Conservation (phyloP, 2,329 filamentous ascomycete species). For the Sporothrix pseudoabietina region DNA sequence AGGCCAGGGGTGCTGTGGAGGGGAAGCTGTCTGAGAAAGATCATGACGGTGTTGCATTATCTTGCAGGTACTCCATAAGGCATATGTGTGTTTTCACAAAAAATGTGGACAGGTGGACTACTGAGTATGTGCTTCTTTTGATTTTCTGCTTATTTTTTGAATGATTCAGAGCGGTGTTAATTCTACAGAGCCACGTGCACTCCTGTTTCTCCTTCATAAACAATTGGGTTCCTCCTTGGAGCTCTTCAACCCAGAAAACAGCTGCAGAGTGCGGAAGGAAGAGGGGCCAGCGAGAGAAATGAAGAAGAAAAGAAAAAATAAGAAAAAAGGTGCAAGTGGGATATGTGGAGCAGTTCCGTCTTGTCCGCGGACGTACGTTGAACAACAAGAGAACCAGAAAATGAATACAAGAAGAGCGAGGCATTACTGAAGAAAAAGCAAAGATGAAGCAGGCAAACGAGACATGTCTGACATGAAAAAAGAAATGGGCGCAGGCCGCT, state of each 20-base stretch:
- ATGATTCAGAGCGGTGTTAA: background rate
- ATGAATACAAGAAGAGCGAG: background rate
- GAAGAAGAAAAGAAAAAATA: background rate
- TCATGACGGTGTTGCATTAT: background rate
- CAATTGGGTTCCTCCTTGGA: background rate
- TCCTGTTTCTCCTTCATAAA: background rate
- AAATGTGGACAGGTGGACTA: no score
- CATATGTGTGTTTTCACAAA: no score
- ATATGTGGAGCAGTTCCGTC: background rate
- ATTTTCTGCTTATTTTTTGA: background rate
- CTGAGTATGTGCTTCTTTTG: background rate
- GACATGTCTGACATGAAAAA: background rate
- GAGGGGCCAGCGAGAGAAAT: no score
- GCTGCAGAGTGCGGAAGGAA: background rate
- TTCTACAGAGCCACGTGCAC: background rate
- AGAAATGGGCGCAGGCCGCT: background rate
- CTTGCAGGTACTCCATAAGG: background rate
- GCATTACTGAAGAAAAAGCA: background rate
- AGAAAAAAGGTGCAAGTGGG: background rate
- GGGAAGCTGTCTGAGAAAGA: background rate
- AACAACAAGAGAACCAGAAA: background rate
- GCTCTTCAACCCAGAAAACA: background rate
- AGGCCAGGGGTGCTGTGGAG: constrained; percentile 5
- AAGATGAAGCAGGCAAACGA: background rate
- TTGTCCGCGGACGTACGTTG: background rate